These are phyloP conservation scores for Westerdykella sp. DNA, from an alignment of 2,329 filamentous ascomycete genomes.

Conservation along the genomic window DNA sequence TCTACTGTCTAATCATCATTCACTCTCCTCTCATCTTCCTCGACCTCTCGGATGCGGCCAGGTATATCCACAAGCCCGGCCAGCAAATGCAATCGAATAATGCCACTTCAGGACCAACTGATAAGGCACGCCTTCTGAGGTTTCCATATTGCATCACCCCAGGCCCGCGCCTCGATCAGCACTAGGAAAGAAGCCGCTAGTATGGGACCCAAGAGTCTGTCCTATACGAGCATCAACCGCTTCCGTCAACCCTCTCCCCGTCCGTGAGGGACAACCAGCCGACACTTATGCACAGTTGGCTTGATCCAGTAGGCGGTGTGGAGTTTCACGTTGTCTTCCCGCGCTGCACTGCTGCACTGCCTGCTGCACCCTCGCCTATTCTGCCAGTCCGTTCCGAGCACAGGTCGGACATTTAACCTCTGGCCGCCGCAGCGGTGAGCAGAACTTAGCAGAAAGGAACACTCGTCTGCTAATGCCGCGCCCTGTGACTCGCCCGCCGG, in stretches of 20 bases:
- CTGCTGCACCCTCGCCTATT: background rate
- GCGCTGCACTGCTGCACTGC: background rate
- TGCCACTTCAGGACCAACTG: conserved; percentile 14
- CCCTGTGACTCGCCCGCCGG: conserved; percentile 10
- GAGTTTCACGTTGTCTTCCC: background rate
- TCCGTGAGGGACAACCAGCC: background rate
- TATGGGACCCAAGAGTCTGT: background rate
- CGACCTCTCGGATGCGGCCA: background rate
- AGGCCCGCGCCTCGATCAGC: conserved; percentile 20
- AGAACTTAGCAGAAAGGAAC: background rate
- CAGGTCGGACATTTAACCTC: conserved; percentile 13
- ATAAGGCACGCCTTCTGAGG: conserved; percentile 24
- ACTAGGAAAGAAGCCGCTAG: conserved; percentile 8
- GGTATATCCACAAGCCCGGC: background rate
- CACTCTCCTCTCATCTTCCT: background rate
- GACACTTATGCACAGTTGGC: conserved; percentile 12
- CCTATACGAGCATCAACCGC: background rate
- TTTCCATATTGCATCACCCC: conserved; percentile 21
- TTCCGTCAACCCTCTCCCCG: background rate
- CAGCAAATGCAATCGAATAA: conserved; percentile 27
- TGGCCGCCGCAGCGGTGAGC: conserved; percentile 11
- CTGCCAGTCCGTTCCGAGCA: conserved; percentile 8
- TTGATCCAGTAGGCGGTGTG: conserved; percentile 14
- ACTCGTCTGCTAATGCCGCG: too few species aligned
- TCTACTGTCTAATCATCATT: background rate